phyloP scores from a whole-genome alignment of 2,329 filamentous ascomycete species.

The Diaporthe australafricana region DNA sequence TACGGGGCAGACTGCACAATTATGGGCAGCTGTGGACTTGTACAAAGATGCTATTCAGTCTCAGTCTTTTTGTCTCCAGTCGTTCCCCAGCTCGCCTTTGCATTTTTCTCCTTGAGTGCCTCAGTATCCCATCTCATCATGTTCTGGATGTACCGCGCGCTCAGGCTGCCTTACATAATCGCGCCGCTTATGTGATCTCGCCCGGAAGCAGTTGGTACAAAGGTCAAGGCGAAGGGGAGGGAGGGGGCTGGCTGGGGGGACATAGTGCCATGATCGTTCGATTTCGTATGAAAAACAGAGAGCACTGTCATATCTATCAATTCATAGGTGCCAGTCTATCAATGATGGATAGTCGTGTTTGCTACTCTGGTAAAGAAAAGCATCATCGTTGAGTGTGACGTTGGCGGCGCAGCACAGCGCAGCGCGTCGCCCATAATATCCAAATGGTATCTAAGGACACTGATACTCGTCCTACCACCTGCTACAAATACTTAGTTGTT shows the following conservation, averaged over 20 bases:
- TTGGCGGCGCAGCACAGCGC: neutral
- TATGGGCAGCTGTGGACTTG: neutral
- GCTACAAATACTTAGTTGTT: neutral
- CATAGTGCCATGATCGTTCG: neutral
- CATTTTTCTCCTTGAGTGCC: neutral
- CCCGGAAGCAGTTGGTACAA: neutral
- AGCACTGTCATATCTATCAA: neutral
- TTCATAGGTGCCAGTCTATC: neutral
- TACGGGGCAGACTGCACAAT: conserved; percentile 1
- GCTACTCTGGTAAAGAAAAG: neutral
- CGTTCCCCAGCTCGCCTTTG: neutral
- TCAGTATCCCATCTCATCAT: neutral
- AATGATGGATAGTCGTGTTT: neutral
- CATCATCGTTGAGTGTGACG: neutral
- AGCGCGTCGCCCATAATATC: neutral
- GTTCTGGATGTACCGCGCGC: neutral
- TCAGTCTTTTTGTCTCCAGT: neutral
- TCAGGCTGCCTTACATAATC: conserved; percentile 11
- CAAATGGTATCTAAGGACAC: too few relatives aligned
- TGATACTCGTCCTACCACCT: neutral
- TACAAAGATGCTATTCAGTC: neutral
- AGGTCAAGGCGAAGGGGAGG: too few relatives aligned
- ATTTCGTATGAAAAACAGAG: neutral
- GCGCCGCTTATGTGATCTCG: conserved; percentile 9
- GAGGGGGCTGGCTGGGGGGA: too few relatives aligned